Base-by-base conservation (phyloP, 257 asterid species). In the Solanum clarkiae region DNA sequence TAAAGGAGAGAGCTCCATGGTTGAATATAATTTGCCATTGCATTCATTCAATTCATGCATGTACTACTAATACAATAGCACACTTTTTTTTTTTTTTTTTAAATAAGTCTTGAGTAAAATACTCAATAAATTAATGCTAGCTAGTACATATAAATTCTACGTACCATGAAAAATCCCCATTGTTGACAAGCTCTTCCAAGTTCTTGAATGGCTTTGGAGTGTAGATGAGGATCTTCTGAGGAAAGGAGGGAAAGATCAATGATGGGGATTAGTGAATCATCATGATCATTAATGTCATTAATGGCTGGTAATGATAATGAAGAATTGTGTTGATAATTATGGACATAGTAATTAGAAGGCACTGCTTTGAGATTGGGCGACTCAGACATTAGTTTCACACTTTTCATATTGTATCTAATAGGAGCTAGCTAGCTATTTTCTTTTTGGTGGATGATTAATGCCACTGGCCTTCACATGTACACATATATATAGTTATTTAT, bases 151-250 rank as follows among this genome's bases (percentile, higher is more conserved):
- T 3, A 40, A 13, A 4, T 12, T 36, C 15, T 85, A 90, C 94
- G 17, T 87, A 90, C 94, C 90, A 90, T 88, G 90, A 93, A 92
- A 87, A 92, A 93, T 15, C 97, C 97, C 97, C 95, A 91, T 1
- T 93, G 88, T 53, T 87, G 86, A 68, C 97, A 93, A 66, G 97
- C 93, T 72, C 44, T 84, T 81, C 85, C 89, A 6, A 93, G 91
- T 63, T 86, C 82, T 10, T 86, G 88, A 82, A 91, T 65, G 86
- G 90, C 94, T 86, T 82, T 88, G 88, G 90, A 89, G 86, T 74
- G 86, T 1, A 53, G 88, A 42, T 85, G 55, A 4, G 88, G 85
- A 84, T 92, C 59, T 65, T 70, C 42, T 51, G 95, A 89, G 36
- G 72, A 83, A 84, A 91, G 93, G 18, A 80, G 89, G 56, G 91